phyloP scores from a whole-genome alignment of 352 stramenopile genomes.

The Plasmopara muralis region DNA sequence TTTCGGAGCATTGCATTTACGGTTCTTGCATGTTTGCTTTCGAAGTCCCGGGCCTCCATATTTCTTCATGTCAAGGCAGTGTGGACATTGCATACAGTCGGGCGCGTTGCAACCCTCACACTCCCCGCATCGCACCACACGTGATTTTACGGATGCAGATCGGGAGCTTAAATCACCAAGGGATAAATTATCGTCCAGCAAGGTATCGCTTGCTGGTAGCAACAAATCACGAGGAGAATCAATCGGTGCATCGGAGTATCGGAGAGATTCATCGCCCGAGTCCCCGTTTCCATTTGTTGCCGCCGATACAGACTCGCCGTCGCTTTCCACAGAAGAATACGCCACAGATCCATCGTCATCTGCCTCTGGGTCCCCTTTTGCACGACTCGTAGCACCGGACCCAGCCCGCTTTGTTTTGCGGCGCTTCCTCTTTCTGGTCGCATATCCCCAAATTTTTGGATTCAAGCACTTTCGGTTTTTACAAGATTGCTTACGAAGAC shows the following conservation, averaged over 20 bases:
- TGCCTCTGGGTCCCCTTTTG: conserved; percentile 31
- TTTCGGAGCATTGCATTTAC: conserved; percentile 68
- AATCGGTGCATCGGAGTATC: conserved; percentile 24
- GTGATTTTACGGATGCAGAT: conserved; percentile 34
- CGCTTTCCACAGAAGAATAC: conserved; percentile 54
- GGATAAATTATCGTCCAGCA: conserved; percentile 31
- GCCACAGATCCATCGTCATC: conserved; percentile 37
- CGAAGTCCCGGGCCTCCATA: conserved; percentile 70
- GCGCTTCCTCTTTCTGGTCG: conserved; percentile 36
- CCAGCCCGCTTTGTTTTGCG: conserved; percentile 18
- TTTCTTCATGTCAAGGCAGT: conserved; percentile 84
- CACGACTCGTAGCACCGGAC: conserved; percentile 17
- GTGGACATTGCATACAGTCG: conserved; percentile 71
- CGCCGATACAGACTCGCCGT: conserved; percentile 37
- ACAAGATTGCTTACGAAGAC: conserved; percentile 82
- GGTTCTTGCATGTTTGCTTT: conserved; percentile 78
- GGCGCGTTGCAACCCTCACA: conserved; percentile 59
- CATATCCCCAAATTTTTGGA: conserved; percentile 50
- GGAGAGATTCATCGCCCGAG: conserved; percentile 23
- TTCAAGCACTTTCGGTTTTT: conserved; percentile 82
- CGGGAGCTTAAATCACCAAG: conserved; percentile 32
- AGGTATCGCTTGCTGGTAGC: conserved; percentile 29
- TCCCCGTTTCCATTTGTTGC: conserved; percentile 19
- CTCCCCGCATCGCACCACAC: conserved; percentile 71
- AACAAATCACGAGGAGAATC: conserved; percentile 34